These are phyloP conservation scores for Podospora anserina DNA, from an alignment of 495 filamentous ascomycete genomes.

Conservation along the genomic window DNA sequence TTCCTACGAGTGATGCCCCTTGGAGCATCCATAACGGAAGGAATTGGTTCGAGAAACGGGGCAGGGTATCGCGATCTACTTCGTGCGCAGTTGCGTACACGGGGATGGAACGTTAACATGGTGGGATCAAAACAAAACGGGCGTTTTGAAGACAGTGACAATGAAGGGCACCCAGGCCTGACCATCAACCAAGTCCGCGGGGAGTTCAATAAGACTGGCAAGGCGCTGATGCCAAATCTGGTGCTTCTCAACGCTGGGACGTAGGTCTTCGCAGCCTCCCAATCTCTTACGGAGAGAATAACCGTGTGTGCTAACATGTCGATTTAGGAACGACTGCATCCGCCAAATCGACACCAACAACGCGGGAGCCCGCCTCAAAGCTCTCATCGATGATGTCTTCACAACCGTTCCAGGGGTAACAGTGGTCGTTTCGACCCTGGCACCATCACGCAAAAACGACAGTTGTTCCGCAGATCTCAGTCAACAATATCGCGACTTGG, in stretches of 20 bases:
- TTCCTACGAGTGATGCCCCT: slow-evolving; percentile 46
- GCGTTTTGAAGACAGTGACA: slow-evolving; percentile 37
- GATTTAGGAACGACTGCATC: slow-evolving; percentile 32
- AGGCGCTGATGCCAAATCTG: slow-evolving; percentile 38
- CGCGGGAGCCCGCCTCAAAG: slow-evolving; percentile 31
- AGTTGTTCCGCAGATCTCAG: slow-evolving; percentile 5
- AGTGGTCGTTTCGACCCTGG: slow-evolving; percentile 40
- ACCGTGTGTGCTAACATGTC: background rate
- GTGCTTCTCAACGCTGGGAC: slow-evolving; percentile 44
- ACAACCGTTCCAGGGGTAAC: slow-evolving; percentile 35
- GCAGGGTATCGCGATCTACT: slow-evolving; percentile 43
- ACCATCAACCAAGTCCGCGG: slow-evolving; percentile 10
- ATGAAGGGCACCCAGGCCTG: slow-evolving; percentile 12
- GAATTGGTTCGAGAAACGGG: slow-evolving; percentile 36
- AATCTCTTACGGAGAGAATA: background rate
- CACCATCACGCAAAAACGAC: slow-evolving; percentile 12
- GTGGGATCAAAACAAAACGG: slow-evolving; percentile 39
- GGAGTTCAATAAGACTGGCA: slow-evolving; percentile 25
- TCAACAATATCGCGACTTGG: slow-evolving; percentile 14
- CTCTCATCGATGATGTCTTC: slow-evolving; percentile 35
- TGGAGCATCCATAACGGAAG: slow-evolving; percentile 51
- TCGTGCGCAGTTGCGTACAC: slow-evolving; percentile 37
- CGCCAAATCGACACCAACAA: slow-evolving; percentile 33
- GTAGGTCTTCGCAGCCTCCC: background rate
- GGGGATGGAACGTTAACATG: slow-evolving; percentile 43